A percentile compares a stretch with the other conserved stretches of the same genome.
These are phyloP conservation scores for Diplodia scrobiculata DNA, from an alignment of 2,329 filamentous ascomycete genomes.

Conservation along the genomic window DNA sequence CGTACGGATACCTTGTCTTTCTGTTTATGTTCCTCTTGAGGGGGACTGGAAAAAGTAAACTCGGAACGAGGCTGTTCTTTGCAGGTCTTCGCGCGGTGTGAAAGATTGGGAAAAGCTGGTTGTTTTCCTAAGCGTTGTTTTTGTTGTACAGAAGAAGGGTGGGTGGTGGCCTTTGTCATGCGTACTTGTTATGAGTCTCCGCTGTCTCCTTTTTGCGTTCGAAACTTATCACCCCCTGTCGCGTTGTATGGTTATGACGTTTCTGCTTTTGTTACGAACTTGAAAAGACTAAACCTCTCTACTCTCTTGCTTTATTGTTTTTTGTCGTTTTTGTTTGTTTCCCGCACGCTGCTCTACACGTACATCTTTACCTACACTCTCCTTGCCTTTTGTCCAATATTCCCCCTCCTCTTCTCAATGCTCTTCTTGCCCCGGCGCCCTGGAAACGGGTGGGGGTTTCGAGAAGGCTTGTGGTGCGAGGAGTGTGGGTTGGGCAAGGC, in stretches of 20 bases:
- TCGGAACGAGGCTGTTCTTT: background rate
- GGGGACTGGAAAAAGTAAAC: background rate
- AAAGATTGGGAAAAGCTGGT: constrained; percentile 8
- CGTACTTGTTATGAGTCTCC: no score
- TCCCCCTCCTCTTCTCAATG: background rate
- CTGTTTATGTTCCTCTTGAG: background rate
- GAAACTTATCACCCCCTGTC: constrained; percentile 12
- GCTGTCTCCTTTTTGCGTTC: background rate
- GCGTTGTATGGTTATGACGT: constrained; percentile 5
- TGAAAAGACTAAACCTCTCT: constrained; percentile 23
- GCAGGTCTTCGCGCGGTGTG: background rate
- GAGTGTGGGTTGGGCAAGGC: background rate
- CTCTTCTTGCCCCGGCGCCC: background rate
- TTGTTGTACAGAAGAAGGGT: constrained; percentile 8
- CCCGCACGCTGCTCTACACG: background rate
- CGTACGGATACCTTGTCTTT: constrained; percentile 15
- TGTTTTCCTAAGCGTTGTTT: constrained; percentile 1
- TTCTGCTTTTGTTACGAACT: constrained; percentile 2
- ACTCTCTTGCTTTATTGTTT: constrained; percentile 1
- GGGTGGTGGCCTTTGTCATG: background rate
- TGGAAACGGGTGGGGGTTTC: constrained; percentile 3
- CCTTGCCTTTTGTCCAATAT: background rate
- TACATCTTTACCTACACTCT: background rate
- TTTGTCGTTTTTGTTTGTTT: background rate
- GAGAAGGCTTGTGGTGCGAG: background rate